Base-by-base conservation (phyloP, 2,329 filamentous ascomycete genomes). In the Penicillium italicum region DNA sequence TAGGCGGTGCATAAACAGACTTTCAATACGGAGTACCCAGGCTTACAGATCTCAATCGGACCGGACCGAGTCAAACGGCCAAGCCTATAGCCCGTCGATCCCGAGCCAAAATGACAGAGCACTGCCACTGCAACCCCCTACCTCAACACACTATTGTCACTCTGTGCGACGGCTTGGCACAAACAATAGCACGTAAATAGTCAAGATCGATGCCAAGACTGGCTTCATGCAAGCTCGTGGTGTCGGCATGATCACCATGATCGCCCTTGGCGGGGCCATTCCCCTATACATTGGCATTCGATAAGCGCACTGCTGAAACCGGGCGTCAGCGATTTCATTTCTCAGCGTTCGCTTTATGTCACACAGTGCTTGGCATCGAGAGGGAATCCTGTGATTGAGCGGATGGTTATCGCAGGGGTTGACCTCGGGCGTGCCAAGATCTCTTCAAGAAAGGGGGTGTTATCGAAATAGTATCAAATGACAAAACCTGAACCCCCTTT, bases 51-150 rank as follows among this genome's bases (percentile, higher is more conserved):
- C 50, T 45, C 55, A 52, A 53, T 36, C 44, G 55, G 50, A 57
- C 50, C 40, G 50, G 44, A 54, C 44, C 50, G 55, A 57, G 50
- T 54, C 42, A 22, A 22, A 51, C 20, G 18, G 28, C 53, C 33
- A 51, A 45, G 47, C 14, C 33, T 40, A 30, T 53, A 18, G 37
- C 26, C 52, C 43, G 53, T 53, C 49, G 49, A 53, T 47, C 53
- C 42, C 53, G 34, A 55, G 43, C n/a, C 30, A 36, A 20, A 54
- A 38, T 33, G 50, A 37, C 24, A 30, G 2, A 51, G 26, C 47
- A 55, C 52, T 55, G 52, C 46, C 47, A 55, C 53, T 50, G 44
- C 26, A 48, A 49, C 53, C 53, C 53, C 53, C 49, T 46, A 45
- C 11, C 53, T 47, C 22, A 34, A 30, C 44, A 14, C 51, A 48